These are phyloP conservation scores for Myriosclerotinia scirpicola DNA, from an alignment of 2,329 filamentous ascomycete species.

Conservation along the genomic window DNA sequence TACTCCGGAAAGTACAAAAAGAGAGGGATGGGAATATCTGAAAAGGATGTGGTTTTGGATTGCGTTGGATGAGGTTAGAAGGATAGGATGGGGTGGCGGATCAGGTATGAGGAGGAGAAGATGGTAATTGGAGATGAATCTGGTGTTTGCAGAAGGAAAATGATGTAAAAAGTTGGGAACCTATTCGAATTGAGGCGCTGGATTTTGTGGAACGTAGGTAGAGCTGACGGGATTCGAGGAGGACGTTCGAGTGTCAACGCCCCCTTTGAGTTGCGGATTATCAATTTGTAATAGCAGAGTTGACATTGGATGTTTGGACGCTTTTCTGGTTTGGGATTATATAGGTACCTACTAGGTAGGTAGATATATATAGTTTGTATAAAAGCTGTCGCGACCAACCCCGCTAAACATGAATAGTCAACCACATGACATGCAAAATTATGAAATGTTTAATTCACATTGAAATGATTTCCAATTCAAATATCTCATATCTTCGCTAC, in stretches of 20 bases:
- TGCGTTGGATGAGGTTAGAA: conserved; percentile 30
- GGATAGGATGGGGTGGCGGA: conserved; percentile 6
- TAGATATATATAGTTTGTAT: no score
- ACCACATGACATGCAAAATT: no score
- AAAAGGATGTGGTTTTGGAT: conserved; percentile 34
- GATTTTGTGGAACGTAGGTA: neutral
- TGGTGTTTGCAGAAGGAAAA: neutral
- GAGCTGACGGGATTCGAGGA: neutral
- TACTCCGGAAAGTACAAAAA: conserved; percentile 27
- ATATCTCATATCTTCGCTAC: no score
- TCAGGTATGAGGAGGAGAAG: neutral
- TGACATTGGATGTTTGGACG: neutral
- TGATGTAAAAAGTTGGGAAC: neutral
- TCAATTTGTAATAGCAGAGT: no score
- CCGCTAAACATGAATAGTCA: no score
- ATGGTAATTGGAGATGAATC: neutral
- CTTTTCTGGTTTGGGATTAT: no score
- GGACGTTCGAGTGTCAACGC: neutral
- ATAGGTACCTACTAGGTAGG: no score
- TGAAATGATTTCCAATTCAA: no score
- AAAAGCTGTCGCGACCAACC: no score
- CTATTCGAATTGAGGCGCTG: neutral
- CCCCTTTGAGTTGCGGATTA: neutral
- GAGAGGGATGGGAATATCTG: conserved; percentile 27
- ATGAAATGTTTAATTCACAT: no score